Evolutionary conservation across 768 basidiomycete genomes (phyloP).

Genomic region (Cubamyces sp.): DNA sequence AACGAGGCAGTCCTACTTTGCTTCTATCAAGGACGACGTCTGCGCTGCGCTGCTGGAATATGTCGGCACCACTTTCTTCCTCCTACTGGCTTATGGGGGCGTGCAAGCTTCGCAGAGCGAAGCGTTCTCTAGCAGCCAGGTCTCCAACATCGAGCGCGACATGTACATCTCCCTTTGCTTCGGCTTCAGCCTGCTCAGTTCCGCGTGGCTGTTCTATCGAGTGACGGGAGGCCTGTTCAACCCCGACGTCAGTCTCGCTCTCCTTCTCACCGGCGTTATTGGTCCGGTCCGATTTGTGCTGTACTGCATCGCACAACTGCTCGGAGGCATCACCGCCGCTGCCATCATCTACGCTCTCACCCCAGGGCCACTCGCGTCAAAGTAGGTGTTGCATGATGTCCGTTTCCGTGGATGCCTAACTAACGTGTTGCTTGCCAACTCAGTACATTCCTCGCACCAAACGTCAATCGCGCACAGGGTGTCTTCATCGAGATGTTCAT

Average conservation of each 20-base stretch:
- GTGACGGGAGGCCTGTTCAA: constrained; percentile 70
- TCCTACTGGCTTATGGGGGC: constrained; percentile 67
- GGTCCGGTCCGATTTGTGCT: constrained; percentile 59
- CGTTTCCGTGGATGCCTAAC: constrained; percentile 7
- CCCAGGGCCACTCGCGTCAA: constrained; percentile 55
- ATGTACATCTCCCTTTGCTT: constrained; percentile 63
- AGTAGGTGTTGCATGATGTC: constrained; percentile 43
- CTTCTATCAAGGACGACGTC: constrained; percentile 42
- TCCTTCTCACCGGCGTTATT: constrained; percentile 59
- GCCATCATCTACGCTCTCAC: constrained; percentile 59
- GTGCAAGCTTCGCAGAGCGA: constrained; percentile 50
- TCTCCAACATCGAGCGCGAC: constrained; percentile 41
- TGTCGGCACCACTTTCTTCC: constrained; percentile 62
- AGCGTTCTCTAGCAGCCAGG: constrained; percentile 13
- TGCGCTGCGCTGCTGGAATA: constrained; percentile 60
- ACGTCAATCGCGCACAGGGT: constrained; percentile 56
- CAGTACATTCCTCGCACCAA: constrained; percentile 52
- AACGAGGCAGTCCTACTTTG: constrained; percentile 29
- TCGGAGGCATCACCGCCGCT: constrained; percentile 62
- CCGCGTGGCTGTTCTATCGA: constrained; percentile 71
- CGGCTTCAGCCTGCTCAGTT: constrained; percentile 64
- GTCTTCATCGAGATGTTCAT: constrained; percentile 77
- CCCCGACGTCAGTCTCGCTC: constrained; percentile 61
- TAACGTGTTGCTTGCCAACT: constrained; percentile 3
- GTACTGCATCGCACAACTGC: constrained; percentile 63